These are phyloP conservation scores for Psilocybe tampanensis DNA, from an alignment of 768 basidiomycete genomes.

Conservation along the genomic window DNA sequence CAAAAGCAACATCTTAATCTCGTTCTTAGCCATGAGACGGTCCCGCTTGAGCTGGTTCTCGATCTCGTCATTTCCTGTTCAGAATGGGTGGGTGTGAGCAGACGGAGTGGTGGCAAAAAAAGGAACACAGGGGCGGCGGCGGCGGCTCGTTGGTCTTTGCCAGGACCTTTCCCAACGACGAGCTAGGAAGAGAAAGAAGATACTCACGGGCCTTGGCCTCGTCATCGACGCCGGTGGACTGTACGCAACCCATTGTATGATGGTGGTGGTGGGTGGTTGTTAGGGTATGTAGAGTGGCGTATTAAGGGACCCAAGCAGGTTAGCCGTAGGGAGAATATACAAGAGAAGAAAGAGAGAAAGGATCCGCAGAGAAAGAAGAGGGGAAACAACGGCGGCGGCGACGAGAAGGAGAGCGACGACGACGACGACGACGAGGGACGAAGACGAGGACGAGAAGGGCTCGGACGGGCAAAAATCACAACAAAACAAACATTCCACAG, in stretches of 20 bases:
- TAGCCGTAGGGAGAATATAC: background rate
- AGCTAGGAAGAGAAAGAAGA: background rate
- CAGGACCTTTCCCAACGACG: background rate
- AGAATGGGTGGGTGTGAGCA: background rate
- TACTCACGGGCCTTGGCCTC: constrained; percentile 83
- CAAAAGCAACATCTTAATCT: constrained; percentile 94
- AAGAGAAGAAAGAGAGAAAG: background rate
- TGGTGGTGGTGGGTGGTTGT: background rate
- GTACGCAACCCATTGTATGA: constrained; percentile 69
- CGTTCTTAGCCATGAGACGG: constrained; percentile 86
- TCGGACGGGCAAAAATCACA: background rate
- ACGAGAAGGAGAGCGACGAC: no score
- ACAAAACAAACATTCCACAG: background rate
- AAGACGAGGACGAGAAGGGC: background rate
- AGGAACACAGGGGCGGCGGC: background rate
- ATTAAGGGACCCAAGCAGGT: background rate
- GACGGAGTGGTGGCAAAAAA: background rate
- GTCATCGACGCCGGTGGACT: constrained; percentile 70
- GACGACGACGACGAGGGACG: no score
- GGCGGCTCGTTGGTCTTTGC: background rate
- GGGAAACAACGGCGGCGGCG: no score
- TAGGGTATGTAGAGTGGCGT: background rate
- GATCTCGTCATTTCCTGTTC: constrained; percentile 86
- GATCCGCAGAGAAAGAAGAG: background rate
- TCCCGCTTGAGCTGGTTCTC: constrained; percentile 91